Evolutionary conservation across 1,284 basidiomycete species (phyloP).

Genomic region (Omphalotus olearius): DNA sequence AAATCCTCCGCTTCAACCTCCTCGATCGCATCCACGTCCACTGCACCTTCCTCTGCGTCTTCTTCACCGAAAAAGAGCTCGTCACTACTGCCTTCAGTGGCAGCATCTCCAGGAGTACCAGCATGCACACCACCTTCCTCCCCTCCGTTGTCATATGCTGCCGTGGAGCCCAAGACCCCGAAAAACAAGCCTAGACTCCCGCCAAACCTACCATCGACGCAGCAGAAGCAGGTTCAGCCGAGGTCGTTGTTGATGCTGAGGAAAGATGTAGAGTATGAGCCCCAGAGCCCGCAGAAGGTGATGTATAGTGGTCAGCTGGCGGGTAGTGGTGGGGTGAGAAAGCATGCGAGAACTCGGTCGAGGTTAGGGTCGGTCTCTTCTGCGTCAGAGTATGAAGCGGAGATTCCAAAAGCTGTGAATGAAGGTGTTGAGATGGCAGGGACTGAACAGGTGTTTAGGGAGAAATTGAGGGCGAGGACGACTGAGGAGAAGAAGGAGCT

Average conservation of each 20-base stretch:
- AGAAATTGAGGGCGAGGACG: conserved; percentile 38
- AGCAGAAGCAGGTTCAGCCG: neutral
- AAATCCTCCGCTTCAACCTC: conserved; percentile 35
- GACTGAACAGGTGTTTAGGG: conserved; percentile 9
- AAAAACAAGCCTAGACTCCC: conserved; percentile 15
- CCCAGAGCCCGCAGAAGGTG: conserved; percentile 61
- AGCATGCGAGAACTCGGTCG: conserved; percentile 11
- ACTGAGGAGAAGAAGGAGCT: conserved; percentile 85
- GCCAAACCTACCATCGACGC: conserved; percentile 22
- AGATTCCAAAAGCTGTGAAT: conserved; percentile 6
- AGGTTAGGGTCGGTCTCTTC: conserved; percentile 4
- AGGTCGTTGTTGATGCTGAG: conserved; percentile 57
- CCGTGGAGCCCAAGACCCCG: conserved; percentile 15
- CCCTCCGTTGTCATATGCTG: too few species aligned
- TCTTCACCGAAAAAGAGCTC: conserved; percentile 19
- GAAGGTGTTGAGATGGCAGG: conserved; percentile 11
- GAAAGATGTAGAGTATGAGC: conserved; percentile 68
- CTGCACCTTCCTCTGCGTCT: conserved; percentile 28
- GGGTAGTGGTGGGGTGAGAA: conserved; percentile 8
- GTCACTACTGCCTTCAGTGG: neutral
- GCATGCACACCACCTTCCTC: too few species aligned
- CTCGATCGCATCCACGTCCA: conserved; percentile 40
- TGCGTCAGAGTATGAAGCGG: conserved; percentile 11
- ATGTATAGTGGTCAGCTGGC: conserved; percentile 1
- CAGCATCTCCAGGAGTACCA: neutral